These are phyloP conservation scores for Trametes cingulata DNA, from an alignment of 768 basidiomycete genomes.

Conservation along the genomic window DNA sequence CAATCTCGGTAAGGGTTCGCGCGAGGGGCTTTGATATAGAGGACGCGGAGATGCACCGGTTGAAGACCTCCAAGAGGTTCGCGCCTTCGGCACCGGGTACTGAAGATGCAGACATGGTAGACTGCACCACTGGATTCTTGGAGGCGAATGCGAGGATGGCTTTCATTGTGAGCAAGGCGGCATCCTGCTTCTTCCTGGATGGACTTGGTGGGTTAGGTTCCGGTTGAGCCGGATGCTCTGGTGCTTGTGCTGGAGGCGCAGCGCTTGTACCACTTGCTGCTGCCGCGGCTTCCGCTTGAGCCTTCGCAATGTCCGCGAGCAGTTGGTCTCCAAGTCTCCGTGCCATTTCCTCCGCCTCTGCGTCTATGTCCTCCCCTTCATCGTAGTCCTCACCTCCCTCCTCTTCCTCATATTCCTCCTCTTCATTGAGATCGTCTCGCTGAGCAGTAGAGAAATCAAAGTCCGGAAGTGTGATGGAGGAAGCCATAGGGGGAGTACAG, in stretches of 20 bases:
- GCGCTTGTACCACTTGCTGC: slow-evolving; percentile 14
- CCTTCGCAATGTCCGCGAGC: slow-evolving; percentile 74
- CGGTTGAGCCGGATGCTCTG: slow-evolving; percentile 8
- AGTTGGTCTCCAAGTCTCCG: slow-evolving; percentile 73
- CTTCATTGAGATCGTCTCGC: slow-evolving; percentile 16
- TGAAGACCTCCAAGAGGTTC: slow-evolving; percentile 59
- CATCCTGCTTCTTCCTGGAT: slow-evolving; percentile 48
- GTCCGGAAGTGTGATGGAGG: slow-evolving; percentile 16
- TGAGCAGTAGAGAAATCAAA: slow-evolving; percentile 4
- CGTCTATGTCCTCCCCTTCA: slow-evolving; percentile 60
- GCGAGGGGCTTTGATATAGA: slow-evolving; percentile 55
- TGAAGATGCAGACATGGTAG: slow-evolving; percentile 51
- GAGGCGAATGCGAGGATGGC: slow-evolving; percentile 59
- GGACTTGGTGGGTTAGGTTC: slow-evolving; percentile 16
- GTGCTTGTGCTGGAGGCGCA: slow-evolving; percentile 2
- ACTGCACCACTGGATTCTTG: slow-evolving; percentile 55
- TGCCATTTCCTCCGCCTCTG: slow-evolving; percentile 75
- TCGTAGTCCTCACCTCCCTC: slow-evolving; percentile 53
- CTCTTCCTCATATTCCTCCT: slow-evolving; percentile 37
- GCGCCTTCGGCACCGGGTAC: slow-evolving; percentile 48
- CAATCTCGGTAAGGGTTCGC: slow-evolving; percentile 55
- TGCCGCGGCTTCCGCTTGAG: slow-evolving; percentile 46
- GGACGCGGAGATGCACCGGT: slow-evolving; percentile 47
- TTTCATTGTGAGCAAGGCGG: slow-evolving; percentile 64
- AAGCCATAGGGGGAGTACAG: slow-evolving; percentile 10